phyloP scores from a whole-genome alignment of 2,329 filamentous ascomycete species.

The Stylonectria norvegica region DNA sequence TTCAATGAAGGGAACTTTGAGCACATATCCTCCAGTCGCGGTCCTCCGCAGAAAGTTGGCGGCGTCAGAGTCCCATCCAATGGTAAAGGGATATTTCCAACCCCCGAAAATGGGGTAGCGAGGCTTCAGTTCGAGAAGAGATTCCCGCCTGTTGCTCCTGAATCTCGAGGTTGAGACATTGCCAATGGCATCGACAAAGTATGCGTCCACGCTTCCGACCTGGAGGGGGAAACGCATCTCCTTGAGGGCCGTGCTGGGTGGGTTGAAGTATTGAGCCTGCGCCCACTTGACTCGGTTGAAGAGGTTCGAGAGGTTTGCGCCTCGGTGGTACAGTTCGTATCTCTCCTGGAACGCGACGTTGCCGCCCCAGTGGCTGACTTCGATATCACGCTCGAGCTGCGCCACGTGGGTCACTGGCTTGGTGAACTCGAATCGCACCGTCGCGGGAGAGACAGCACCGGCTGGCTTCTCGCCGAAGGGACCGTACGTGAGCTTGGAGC shows the following conservation, averaged over 20 bases:
- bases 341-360: conserved; percentile 94
- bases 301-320: conserved; percentile 69
- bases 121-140: conserved; percentile 85
- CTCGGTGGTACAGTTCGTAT: conserved; percentile 83
- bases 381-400: conserved; percentile 81
- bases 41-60: conserved; percentile 69
- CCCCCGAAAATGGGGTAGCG: conserved; percentile 95
- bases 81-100: conserved; percentile 96
- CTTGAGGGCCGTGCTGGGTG: conserved; percentile 73
- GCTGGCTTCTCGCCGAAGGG: conserved; percentile 82
- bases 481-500: conserved; percentile 83
- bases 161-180: conserved; percentile 95
- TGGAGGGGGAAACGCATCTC: conserved; percentile 77
- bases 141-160: conserved; percentile 71
- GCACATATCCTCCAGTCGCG: conserved; percentile 67
- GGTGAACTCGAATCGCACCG: conserved; percentile 90
- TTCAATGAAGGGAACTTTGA: conserved; percentile 91
- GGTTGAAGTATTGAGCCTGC: conserved; percentile 69
- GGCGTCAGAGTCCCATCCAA: conserved; percentile 91
- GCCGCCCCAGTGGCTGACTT: conserved; percentile 97
- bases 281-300: conserved; percentile 79
- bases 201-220: conserved; percentile 77
- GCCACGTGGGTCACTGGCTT: conserved; percentile 81
- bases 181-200: conserved; percentile 94
- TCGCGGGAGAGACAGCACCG: conserved; percentile 67